These are phyloP conservation scores for Fraxinus platypoda DNA, from an alignment of 305 asterid species.

Conservation along the genomic window DNA sequence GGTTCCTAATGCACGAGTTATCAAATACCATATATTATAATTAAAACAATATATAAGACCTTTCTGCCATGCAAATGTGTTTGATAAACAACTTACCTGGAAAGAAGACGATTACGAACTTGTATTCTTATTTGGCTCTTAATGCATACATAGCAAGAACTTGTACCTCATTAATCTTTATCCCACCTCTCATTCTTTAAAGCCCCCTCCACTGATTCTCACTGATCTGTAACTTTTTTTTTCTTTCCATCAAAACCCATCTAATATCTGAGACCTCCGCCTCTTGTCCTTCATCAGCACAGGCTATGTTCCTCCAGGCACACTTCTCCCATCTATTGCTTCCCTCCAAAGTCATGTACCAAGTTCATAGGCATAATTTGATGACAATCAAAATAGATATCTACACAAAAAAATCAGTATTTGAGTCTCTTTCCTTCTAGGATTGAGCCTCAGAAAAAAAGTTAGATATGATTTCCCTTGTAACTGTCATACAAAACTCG, in stretches of 20 bases:
- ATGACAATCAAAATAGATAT: not conserved
- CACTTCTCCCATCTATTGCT: not conserved
- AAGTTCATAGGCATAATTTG: not conserved
- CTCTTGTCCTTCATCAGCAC: not conserved
- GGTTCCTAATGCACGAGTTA: not conserved
- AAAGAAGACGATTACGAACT: not conserved
- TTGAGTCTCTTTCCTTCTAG: not conserved
- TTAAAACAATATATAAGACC: not conserved
- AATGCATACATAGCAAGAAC: not conserved
- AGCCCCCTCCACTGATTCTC: not conserved
- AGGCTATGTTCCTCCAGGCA: not conserved
- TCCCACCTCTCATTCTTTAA: not conserved
- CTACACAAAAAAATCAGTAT: not conserved
- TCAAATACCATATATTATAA: not conserved
- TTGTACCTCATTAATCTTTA: not conserved
- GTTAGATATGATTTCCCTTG: not conserved
- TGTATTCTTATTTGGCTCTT: not conserved
- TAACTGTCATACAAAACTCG: not conserved
- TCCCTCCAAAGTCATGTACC: not conserved
- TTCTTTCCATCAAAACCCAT: not conserved
- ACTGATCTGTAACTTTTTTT: not conserved
- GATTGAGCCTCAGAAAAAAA: not conserved
- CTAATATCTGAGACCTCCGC: not conserved
- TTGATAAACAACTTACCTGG: not conserved
- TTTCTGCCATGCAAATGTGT: not conserved